phyloP scores from a whole-genome alignment of 2,329 filamentous ascomycete species.

The Ceratocystis colombiana region DNA sequence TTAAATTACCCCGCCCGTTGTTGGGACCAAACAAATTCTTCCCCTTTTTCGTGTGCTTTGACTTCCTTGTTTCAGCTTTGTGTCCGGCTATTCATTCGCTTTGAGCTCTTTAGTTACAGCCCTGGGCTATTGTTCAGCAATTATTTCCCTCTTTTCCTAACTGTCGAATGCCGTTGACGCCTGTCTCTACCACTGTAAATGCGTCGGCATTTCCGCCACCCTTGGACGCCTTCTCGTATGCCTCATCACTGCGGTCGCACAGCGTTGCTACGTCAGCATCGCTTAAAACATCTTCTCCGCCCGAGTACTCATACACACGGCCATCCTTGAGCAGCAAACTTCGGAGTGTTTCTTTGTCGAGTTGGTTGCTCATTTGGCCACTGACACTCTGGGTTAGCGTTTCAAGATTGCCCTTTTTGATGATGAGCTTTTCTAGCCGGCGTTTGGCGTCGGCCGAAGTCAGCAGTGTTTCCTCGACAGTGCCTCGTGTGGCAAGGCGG shows the following conservation, averaged over 20 bases:
- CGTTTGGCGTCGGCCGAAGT: constrained; percentile 86
- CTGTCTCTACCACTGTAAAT: constrained; percentile 75
- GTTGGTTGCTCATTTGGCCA: constrained; percentile 40
- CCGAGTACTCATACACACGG: constrained; percentile 48
- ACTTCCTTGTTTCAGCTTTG: no score
- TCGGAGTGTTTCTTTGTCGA: constrained; percentile 52
- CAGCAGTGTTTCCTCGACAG: constrained; percentile 79
- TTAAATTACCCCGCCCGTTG: no score
- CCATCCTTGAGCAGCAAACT: constrained; percentile 63
- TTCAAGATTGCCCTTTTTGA: constrained; percentile 80
- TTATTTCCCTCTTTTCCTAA: not conserved
- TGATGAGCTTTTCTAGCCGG: constrained; percentile 84
- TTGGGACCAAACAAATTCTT: no score
- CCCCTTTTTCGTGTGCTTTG: no score
- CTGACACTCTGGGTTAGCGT: constrained; percentile 55
- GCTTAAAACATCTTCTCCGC: constrained; percentile 54
- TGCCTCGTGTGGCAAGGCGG: constrained; percentile 82
- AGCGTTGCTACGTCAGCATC: constrained; percentile 67
- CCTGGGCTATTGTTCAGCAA: not conserved
- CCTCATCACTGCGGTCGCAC: constrained; percentile 60
- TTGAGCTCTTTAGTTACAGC: no score
- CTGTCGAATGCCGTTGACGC: constrained; percentile 40
- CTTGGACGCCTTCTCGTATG: constrained; percentile 62
- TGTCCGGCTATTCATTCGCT: not conserved
- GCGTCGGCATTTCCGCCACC: constrained; percentile 62